A percentile compares a stretch with the other conserved stretches of the same genome.
phyloP scores from a whole-genome alignment of 495 filamentous ascomycete genomes.

The Neurospora tetraspora region DNA sequence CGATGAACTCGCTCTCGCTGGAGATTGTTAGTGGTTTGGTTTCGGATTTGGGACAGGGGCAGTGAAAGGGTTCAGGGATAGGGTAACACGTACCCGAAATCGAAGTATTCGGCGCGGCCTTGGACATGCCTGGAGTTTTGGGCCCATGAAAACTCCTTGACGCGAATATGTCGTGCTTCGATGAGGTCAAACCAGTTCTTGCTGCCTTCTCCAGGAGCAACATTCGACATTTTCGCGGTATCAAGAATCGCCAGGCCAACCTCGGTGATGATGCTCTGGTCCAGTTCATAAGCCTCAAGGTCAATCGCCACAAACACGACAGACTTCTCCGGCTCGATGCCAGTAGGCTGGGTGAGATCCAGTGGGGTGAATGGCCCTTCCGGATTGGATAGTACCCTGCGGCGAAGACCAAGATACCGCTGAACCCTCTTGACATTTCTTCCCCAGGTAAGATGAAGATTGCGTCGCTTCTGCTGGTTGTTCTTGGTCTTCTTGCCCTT shows the following conservation, averaged over 20 bases:
- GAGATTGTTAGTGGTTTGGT: slow-evolving; percentile 12
- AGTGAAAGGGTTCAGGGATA: too few species aligned
- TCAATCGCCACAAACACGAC: slow-evolving; percentile 74
- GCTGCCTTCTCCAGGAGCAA: slow-evolving; percentile 50
- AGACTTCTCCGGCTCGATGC: slow-evolving; percentile 33
- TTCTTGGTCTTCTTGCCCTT: slow-evolving; percentile 26
- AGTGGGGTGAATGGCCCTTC: not conserved
- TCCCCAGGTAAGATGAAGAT: slow-evolving; percentile 37
- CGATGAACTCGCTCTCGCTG: slow-evolving; percentile 27
- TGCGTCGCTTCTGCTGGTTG: slow-evolving; percentile 33
- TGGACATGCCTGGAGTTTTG: slow-evolving; percentile 53
- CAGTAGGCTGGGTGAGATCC: slow-evolving; percentile 14
- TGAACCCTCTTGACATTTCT: slow-evolving; percentile 50
- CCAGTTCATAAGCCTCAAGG: slow-evolving; percentile 66
- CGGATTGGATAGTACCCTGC: slow-evolving; percentile 2
- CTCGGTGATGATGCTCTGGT: slow-evolving; percentile 60
- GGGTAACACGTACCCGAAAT: slow-evolving; percentile 51
- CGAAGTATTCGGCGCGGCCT: slow-evolving; percentile 65
- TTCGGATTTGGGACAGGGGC: slow-evolving; percentile 11
- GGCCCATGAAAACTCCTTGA: slow-evolving; percentile 54
- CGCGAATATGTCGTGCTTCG: slow-evolving; percentile 62
- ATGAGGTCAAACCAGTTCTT: slow-evolving; percentile 56
- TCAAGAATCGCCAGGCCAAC: slow-evolving; percentile 80
- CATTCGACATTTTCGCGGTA: slow-evolving; percentile 42
- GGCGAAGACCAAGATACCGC: slow-evolving; percentile 56